Percentiles rank a stretch among this genome's conserved stretches.
These are phyloP conservation scores for Tympanopsis confertula DNA, from an alignment of 2,329 filamentous ascomycete species.

Conservation along the genomic window DNA sequence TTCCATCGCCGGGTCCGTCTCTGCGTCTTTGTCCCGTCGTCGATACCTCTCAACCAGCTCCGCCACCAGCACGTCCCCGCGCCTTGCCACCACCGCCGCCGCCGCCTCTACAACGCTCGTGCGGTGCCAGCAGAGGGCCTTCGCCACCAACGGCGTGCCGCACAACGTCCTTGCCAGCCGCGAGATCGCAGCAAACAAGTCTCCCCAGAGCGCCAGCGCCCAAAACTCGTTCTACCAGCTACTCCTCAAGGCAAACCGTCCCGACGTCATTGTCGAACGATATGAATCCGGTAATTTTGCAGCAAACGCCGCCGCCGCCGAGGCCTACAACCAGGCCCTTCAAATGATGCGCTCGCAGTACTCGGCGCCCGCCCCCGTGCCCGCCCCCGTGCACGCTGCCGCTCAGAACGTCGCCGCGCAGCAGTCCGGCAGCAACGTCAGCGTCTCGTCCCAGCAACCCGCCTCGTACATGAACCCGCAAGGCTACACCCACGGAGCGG, in stretches of 20 bases:
- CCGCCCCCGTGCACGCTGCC: slow-evolving; percentile 41
- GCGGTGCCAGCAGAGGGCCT: slow-evolving; percentile 17
- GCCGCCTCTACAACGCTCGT: too few relatives aligned
- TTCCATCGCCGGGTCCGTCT: too few relatives aligned
- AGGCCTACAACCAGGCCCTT: slow-evolving; percentile 68
- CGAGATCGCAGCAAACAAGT: slow-evolving; percentile 86
- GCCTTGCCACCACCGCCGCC: too few relatives aligned
- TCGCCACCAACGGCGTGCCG: slow-evolving; percentile 37
- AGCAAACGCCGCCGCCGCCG: slow-evolving; percentile 67
- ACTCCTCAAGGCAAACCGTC: slow-evolving; percentile 82
- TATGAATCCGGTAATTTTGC: slow-evolving; percentile 81
- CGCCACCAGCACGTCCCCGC: too few relatives aligned
- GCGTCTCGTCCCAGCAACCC: slow-evolving; percentile 30
- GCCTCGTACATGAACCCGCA: slow-evolving; percentile 16
- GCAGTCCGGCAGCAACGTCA: slow-evolving; percentile 54
- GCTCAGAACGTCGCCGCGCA: slow-evolving; percentile 72
- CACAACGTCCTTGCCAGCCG: slow-evolving; percentile 66
- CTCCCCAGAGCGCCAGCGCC: slow-evolving; percentile 72
- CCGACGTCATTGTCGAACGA: slow-evolving; percentile 79
- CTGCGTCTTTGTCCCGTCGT: too few relatives aligned
- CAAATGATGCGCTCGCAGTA: slow-evolving; percentile 6
- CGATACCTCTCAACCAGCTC: too few relatives aligned
- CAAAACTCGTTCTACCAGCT: slow-evolving; percentile 93
- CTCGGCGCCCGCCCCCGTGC: slow-evolving; percentile 19
- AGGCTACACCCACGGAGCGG: slow-evolving; percentile 51